Evolutionary conservation across 495 filamentous ascomycete genomes (phyloP).

Genomic region (Xylaria flabelliformis): DNA sequence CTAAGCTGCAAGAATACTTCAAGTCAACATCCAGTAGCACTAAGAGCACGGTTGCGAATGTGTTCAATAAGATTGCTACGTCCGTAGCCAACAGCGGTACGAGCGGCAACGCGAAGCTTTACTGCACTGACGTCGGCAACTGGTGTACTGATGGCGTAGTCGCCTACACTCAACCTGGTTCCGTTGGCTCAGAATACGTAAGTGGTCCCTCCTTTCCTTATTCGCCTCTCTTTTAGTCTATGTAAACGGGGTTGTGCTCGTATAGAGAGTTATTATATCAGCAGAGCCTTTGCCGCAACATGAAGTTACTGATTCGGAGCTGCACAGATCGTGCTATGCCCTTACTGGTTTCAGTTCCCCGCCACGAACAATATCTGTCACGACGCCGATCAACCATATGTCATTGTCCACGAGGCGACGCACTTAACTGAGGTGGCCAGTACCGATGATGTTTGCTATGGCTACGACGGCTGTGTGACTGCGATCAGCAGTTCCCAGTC

Average conservation of each 20-base stretch:
- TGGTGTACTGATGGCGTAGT: slow-evolving; percentile 2
- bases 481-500: background rate
- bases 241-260: background rate
- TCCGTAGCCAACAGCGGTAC: slow-evolving; percentile 1
- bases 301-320: background rate
- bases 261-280: background rate
- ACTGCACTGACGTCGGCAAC: slow-evolving; percentile 12
- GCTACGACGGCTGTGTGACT: slow-evolving; percentile 16
- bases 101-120: slow-evolving; percentile 14
- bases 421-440: slow-evolving; percentile 6
- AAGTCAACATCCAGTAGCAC: slow-evolving; percentile 12
- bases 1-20: slow-evolving; percentile 16
- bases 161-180: background rate
- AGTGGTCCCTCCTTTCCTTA: background rate
- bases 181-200: background rate
- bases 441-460: slow-evolving; percentile 15
- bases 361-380: slow-evolving; percentile 1
- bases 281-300: too few relatives aligned
- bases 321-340: slow-evolving; percentile 3
- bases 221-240: background rate
- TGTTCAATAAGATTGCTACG: slow-evolving; percentile 16
- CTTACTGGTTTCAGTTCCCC: slow-evolving; percentile 9
- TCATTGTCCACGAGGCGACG: slow-evolving; percentile 16
- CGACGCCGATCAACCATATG: slow-evolving; percentile 13
- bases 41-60: slow-evolving; percentile 3